phyloP scores from a whole-genome alignment of 768 basidiomycete genomes.

The Trametes sanguinea region DNA sequence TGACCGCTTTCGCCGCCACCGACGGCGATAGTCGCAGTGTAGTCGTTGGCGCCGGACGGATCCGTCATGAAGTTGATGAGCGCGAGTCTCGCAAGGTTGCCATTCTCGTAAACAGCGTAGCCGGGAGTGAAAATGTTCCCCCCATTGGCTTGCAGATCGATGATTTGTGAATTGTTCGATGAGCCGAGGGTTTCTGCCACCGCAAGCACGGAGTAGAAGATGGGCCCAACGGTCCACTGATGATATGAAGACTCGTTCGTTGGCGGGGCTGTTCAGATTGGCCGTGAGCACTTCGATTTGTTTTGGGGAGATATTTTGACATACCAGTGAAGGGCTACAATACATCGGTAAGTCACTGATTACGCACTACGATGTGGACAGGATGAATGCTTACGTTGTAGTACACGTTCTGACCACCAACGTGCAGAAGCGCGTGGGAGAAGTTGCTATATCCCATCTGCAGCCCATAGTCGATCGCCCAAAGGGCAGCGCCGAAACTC shows the following conservation, averaged over 20 bases:
- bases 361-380: neutral
- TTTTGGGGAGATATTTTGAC: no score
- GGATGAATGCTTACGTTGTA: constrained; percentile 47
- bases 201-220: constrained; percentile 49
- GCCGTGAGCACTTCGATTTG: neutral
- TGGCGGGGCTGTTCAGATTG: constrained; percentile 39
- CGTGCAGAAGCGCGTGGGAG: constrained; percentile 47
- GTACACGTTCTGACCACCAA: constrained; percentile 49
- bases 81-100: constrained; percentile 42
- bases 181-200: constrained; percentile 49
- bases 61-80: constrained; percentile 52
- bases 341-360: neutral
- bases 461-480: constrained; percentile 52
- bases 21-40: constrained; percentile 39
- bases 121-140: constrained; percentile 42
- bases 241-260: constrained; percentile 40
- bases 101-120: constrained; percentile 53
- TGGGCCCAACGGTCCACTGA: constrained; percentile 49
- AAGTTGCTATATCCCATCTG: constrained; percentile 53
- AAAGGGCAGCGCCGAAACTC: constrained; percentile 51
- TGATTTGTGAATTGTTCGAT: constrained; percentile 43
- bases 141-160: constrained; percentile 40
- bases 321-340: constrained; percentile 49
- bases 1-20: constrained; percentile 29
- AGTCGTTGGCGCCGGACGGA: constrained; percentile 41